Conservation (phyloP, 2,329 filamentous ascomycete genomes). For the Leptographium flavum region DNA sequence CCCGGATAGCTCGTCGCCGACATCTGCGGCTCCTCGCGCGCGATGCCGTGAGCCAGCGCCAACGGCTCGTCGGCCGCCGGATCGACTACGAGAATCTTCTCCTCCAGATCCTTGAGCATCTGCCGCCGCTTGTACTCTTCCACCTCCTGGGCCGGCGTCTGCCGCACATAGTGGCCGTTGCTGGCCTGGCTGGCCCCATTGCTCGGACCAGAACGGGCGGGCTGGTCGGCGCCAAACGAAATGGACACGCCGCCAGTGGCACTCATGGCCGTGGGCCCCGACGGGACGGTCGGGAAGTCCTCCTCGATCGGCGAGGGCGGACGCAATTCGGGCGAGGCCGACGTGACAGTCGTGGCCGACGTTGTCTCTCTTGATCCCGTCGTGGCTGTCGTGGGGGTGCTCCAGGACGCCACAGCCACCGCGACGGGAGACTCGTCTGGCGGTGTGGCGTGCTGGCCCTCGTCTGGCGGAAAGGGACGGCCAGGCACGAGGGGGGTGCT, state of each 20-base stretch:
- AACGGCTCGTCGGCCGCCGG: constrained; percentile 15
- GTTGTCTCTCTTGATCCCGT: not conserved
- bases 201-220: not conserved
- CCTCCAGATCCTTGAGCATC: constrained; percentile 31
- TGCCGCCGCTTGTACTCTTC: constrained; percentile 30
- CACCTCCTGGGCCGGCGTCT: constrained; percentile 19
- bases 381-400: not conserved
- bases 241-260: constrained; percentile 8
- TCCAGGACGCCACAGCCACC: too few species aligned
- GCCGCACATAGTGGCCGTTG: constrained; percentile 14
- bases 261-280: not conserved
- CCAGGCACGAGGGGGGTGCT: constrained; percentile 16
- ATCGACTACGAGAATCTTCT: constrained; percentile 34
- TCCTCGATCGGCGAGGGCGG: constrained; percentile 24
- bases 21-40: constrained; percentile 41
- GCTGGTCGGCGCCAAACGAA: not conserved
- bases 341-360: not conserved
- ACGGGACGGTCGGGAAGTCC: constrained; percentile 20
- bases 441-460: not conserved
- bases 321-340: constrained; percentile 1
- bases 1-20: constrained; percentile 54
- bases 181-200: constrained; percentile 6
- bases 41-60: constrained; percentile 18
- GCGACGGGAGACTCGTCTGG: not conserved
- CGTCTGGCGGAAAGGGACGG: not conserved